These are phyloP conservation scores for Trichoderma hamatum DNA, from an alignment of 2,329 filamentous ascomycete species.

Conservation along the genomic window DNA sequence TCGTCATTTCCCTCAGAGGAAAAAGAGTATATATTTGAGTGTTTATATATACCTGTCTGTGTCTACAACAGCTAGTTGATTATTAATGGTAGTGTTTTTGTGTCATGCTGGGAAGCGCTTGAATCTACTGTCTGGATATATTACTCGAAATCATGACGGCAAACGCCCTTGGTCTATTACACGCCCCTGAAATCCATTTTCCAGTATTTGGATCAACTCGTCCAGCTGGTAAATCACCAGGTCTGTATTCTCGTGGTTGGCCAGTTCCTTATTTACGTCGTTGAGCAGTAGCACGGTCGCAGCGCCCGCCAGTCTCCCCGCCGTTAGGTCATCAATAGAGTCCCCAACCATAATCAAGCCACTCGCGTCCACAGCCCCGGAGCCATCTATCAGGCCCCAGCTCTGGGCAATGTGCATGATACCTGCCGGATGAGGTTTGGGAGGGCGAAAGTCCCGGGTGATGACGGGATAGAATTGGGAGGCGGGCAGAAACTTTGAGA, in stretches of 20 bases:
- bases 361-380: constrained; percentile 46
- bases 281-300: constrained; percentile 89
- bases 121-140: constrained; percentile 11
- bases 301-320: constrained; percentile 79
- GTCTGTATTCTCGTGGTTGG: constrained; percentile 75
- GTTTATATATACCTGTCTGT: not conserved
- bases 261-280: constrained; percentile 73
- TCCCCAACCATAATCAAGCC: constrained; percentile 71
- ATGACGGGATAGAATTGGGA: constrained; percentile 76
- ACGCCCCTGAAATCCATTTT: constrained; percentile 69
- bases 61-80: not conserved
- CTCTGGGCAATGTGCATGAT: constrained; percentile 80
- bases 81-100: not conserved
- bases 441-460: constrained; percentile 78
- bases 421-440: constrained; percentile 86
- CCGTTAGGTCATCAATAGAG: constrained; percentile 90
- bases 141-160: constrained; percentile 1
- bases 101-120: constrained; percentile 13
- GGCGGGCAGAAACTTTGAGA: constrained; percentile 71
- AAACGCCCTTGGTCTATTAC: constrained; percentile 30
- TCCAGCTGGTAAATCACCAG: constrained; percentile 71
- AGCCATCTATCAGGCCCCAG: constrained; percentile 63
- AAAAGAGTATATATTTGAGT: not conserved
- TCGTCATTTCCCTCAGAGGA: not conserved
- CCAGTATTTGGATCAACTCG: constrained; percentile 74